These are phyloP conservation scores for Rhodotorula sp. DNA, from an alignment of 1,284 basidiomycete genomes.

Conservation along the genomic window DNA sequence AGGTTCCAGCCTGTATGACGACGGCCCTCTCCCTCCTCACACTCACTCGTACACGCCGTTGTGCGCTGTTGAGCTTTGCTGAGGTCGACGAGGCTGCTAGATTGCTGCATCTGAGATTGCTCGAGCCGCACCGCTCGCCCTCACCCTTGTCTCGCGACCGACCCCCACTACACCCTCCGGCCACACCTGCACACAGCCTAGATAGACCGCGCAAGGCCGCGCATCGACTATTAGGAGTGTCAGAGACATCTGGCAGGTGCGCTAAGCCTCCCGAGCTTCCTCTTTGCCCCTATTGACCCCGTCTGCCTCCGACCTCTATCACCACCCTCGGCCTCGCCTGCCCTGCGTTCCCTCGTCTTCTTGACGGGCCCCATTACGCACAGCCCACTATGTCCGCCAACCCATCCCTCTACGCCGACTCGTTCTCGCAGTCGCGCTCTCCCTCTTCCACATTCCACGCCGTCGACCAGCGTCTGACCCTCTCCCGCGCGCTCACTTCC, in stretches of 20 bases:
- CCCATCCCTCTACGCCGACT: constrained; percentile 22
- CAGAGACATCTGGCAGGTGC: too few species aligned
- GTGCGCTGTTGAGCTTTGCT: too few species aligned
- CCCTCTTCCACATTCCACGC: constrained; percentile 26
- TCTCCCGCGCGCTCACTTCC: constrained; percentile 28
- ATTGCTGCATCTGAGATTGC: too few species aligned
- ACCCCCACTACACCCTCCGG: background rate
- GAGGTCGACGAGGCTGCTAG: too few species aligned
- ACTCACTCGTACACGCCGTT: too few species aligned
- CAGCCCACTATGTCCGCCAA: background rate
- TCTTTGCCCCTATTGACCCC: background rate
- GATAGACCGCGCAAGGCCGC: too few species aligned
- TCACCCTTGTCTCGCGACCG: too few species aligned
- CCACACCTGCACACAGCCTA: background rate
- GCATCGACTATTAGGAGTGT: too few species aligned
- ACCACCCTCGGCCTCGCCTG: background rate
- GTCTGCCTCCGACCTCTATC: background rate
- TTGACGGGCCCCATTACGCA: background rate
- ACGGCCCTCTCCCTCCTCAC: too few species aligned
- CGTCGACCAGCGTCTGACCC: constrained; percentile 18
- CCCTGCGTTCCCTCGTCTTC: background rate
- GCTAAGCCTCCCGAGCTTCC: too few species aligned
- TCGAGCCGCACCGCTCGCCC: too few species aligned
- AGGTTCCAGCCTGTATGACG: too few species aligned
- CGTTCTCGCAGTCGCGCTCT: constrained; percentile 23